Percentiles rank a stretch among this genome's conserved stretches.
Evolutionary conservation across 805 yeast species (phyloP).

Genomic region (Saccharomyces jurei): DNA sequence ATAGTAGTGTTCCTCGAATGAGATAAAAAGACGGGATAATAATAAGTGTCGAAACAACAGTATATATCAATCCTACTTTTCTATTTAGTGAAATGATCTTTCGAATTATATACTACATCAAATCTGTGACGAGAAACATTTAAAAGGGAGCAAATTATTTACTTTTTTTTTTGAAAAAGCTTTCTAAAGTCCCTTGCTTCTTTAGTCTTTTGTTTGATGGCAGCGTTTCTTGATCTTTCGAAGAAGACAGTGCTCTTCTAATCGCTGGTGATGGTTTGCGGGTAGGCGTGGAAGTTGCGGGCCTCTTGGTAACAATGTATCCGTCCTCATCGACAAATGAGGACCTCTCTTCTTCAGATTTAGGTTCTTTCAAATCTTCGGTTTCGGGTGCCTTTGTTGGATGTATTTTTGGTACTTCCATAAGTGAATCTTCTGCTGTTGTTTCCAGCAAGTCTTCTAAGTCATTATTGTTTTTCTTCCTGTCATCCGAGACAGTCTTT

Average conservation of each 20-base stretch:
- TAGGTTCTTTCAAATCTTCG: neutral
- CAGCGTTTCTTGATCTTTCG: slow-evolving; percentile 4
- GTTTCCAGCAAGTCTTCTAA: slow-evolving; percentile 27
- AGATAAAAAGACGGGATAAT: neutral
- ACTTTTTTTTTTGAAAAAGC: slow-evolving; percentile 21
- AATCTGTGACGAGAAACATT: neutral
- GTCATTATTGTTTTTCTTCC: slow-evolving; percentile 5
- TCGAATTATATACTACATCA: neutral
- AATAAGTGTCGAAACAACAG: neutral
- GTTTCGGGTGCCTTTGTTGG: neutral
- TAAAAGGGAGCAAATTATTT: neutral
- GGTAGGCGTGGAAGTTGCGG: slow-evolving; percentile 10
- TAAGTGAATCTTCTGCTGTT: slow-evolving; percentile 27
- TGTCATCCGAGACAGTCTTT: neutral
- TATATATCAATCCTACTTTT: neutral
- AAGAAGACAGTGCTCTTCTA: slow-evolving; percentile 5
- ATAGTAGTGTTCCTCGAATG: neutral
- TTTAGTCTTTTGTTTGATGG: slow-evolving; percentile 9
- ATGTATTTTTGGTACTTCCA: slow-evolving; percentile 10
- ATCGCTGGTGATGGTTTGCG: slow-evolving; percentile 2
- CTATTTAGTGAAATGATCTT: neutral
- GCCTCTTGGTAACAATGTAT: slow-evolving; percentile 26
- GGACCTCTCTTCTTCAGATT: slow-evolving; percentile 1
- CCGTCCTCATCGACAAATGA: slow-evolving; percentile 29
- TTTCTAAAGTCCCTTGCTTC: slow-evolving; percentile 28